Evolutionary conservation across 2,329 filamentous ascomycete species (phyloP).

Genomic region (Exophiala lecanii-corni): DNA sequence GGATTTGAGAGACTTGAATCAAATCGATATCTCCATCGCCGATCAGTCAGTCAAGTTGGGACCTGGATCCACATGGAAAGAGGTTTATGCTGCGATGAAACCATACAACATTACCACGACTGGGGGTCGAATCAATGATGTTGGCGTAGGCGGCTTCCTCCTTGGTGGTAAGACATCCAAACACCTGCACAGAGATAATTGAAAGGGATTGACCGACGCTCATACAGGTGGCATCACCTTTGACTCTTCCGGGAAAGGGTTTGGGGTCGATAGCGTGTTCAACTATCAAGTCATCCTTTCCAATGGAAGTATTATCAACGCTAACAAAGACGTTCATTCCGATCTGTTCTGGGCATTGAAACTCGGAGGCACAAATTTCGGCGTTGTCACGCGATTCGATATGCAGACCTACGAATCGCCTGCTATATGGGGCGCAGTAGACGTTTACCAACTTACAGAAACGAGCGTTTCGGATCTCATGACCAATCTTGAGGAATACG

Average conservation of each 20-base stretch:
- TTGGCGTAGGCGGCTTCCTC: conserved; percentile 35
- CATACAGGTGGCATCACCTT: conserved; percentile 32
- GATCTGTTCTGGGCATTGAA: conserved; percentile 53
- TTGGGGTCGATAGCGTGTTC: conserved; percentile 34
- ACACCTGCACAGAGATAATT: too few relatives aligned
- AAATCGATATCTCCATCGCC: not conserved
- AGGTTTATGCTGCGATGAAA: conserved; percentile 29
- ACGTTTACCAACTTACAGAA: too few relatives aligned
- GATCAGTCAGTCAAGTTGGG: not conserved
- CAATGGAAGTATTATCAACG: conserved; percentile 46
- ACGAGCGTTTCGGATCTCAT: too few relatives aligned
- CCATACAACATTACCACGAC: conserved; percentile 19
- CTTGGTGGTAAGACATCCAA: conserved; percentile 26
- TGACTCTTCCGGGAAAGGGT: conserved; percentile 33
- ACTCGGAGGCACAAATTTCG: conserved; percentile 46
- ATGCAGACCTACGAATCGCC: not conserved
- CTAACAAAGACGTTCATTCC: conserved; percentile 37
- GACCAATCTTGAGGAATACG: too few relatives aligned
- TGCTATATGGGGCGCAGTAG: not conserved
- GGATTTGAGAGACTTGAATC: not conserved
- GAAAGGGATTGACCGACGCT: not conserved
- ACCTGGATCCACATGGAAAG: conserved; percentile 30
- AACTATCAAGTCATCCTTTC: conserved; percentile 47
- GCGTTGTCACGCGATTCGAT: not conserved
- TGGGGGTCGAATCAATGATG: conserved; percentile 33